Conservation (phyloP, 1,284 basidiomycete species). For the Fomes fomentarius region DNA sequence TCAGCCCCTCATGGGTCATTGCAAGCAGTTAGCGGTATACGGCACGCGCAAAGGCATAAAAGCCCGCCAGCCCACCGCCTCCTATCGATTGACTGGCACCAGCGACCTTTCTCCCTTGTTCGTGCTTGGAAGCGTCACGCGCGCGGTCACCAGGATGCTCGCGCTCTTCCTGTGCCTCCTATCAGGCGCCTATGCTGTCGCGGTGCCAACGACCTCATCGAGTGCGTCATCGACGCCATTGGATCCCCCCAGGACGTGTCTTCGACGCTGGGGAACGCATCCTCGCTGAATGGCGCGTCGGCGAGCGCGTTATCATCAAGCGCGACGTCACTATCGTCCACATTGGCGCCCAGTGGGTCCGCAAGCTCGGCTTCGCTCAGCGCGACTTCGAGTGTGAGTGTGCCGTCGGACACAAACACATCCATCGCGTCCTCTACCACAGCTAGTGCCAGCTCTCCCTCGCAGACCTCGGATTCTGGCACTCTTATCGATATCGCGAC, state of each 20-base stretch:
- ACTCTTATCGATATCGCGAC: constrained; percentile 23
- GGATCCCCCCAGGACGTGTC: too few species aligned
- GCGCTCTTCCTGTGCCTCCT: not conserved
- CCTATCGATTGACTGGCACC: not conserved
- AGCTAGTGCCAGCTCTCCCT: constrained; percentile 2
- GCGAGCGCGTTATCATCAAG: not conserved
- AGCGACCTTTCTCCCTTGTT: not conserved
- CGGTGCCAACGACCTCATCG: not conserved
- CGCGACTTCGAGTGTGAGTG: too few species aligned
- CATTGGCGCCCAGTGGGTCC: too few species aligned
- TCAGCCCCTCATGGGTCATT: not conserved
- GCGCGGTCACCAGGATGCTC: not conserved
- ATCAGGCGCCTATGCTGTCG: not conserved
- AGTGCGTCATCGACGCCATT: not conserved
- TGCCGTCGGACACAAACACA: too few species aligned
- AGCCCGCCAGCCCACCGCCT: not conserved
- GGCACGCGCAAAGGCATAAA: not conserved
- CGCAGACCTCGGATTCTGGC: constrained; percentile 10
- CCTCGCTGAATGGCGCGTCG: not conserved
- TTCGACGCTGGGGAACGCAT: too few species aligned
- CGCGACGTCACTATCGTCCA: not conserved
- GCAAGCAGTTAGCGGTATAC: too few species aligned
- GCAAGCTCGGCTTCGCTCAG: too few species aligned
- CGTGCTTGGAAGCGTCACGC: not conserved
- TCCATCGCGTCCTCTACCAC: not conserved